A percentile compares a stretch with the other conserved stretches of the same genome.
These are phyloP conservation scores for Coemansia sp. DNA, from an alignment of 192 early-diverging fungal genomes.

Conservation along the genomic window DNA sequence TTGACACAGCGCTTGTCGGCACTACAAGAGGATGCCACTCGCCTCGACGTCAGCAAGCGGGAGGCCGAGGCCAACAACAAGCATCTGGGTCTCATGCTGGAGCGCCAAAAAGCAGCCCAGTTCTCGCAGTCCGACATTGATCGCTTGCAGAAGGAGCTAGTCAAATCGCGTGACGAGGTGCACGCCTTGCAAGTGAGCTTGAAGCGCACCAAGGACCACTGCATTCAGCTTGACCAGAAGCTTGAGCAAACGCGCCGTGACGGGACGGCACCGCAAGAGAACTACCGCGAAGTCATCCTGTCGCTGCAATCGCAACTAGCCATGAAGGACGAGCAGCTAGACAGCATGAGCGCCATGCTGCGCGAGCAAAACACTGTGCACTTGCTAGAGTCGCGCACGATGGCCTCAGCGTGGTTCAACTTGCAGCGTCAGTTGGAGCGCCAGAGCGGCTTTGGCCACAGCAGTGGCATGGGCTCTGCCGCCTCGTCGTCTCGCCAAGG, in stretches of 20 bases:
- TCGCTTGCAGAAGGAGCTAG: constrained; percentile 44
- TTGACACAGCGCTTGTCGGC: constrained; percentile 31
- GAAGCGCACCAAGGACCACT: constrained; percentile 54
- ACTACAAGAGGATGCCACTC: constrained; percentile 35
- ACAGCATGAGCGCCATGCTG: constrained; percentile 70
- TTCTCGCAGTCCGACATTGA: constrained; percentile 43
- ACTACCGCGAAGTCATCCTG: constrained; percentile 61
- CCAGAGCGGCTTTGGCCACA: constrained; percentile 54
- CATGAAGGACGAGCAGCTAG: constrained; percentile 56
- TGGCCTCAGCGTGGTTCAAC: constrained; percentile 78
- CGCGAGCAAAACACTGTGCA: constrained; percentile 59
- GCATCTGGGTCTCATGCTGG: constrained; percentile 28
- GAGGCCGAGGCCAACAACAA: constrained; percentile 30
- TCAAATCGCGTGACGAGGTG: constrained; percentile 51
- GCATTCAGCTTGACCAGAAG: constrained; percentile 35
- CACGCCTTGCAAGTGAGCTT: constrained; percentile 38
- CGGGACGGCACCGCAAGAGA: constrained; percentile 27
- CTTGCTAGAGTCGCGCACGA: constrained; percentile 74
- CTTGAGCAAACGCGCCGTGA: constrained; percentile 19
- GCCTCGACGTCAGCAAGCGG: constrained; percentile 31
- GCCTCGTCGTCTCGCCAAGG: constrained; percentile 31
- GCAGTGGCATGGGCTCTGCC: constrained; percentile 38
- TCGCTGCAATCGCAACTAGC: constrained; percentile 57
- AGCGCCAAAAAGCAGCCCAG: constrained; percentile 28
- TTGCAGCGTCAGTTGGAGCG: constrained; percentile 56